Evolutionary conservation across 108 stramenopile genomes (phyloP).

Genomic region (Hondaea fermentalgiana): DNA sequence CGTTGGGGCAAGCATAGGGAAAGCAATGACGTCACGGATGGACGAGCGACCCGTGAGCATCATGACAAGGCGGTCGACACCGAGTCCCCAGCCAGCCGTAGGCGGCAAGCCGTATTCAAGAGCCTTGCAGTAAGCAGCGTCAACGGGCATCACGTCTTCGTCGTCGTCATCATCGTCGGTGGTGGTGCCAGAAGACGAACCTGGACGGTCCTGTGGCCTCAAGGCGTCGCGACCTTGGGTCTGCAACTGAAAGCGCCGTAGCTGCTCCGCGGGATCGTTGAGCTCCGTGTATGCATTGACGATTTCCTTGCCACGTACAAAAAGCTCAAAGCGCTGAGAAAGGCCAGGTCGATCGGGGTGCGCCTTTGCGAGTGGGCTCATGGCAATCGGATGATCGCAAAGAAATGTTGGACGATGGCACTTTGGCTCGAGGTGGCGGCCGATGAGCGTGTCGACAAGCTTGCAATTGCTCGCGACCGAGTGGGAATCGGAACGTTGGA

Average conservation of each 20-base stretch:
- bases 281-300: conserved; percentile 95
- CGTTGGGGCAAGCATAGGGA: conserved; percentile 58
- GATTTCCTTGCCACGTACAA: conserved; percentile 83
- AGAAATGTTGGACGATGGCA: conserved; percentile 96
- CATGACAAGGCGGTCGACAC: conserved; percentile 93
- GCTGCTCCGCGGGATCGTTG: conserved; percentile 94
- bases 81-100: conserved; percentile 94
- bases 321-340: conserved; percentile 94
- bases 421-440: conserved; percentile 56
- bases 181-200: conserved; percentile 25
- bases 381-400: conserved; percentile 90
- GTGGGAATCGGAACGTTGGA: background rate
- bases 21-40: conserved; percentile 96
- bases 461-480: background rate
- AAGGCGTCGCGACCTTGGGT: conserved; percentile 36
- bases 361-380: conserved; percentile 91
- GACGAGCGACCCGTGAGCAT: conserved; percentile 85
- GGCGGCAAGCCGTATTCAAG: conserved; percentile 97
- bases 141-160: conserved; percentile 85
- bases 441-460: background rate
- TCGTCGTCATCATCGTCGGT: conserved; percentile 60
- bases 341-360: conserved; percentile 78
- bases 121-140: conserved; percentile 89
- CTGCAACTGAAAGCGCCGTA: conserved; percentile 86
- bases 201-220: conserved; percentile 52